Base-by-base conservation (phyloP, 1,284 basidiomycete species). In the Tilletia setariae region DNA sequence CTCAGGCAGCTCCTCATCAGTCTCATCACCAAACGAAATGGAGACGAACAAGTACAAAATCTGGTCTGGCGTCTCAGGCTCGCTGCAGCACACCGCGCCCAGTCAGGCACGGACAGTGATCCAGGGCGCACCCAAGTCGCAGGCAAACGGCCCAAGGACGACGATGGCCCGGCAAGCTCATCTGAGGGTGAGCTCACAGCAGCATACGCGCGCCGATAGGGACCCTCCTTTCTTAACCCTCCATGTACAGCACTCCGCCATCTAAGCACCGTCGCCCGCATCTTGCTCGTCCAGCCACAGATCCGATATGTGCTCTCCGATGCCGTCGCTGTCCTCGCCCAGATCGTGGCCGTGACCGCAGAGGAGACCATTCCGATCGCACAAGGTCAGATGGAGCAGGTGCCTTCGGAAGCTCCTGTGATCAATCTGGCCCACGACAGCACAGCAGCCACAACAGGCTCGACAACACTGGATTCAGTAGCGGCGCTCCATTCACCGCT, bases 271-370 rank as follows among this genome's bases (percentile, higher is more conserved):
- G 44, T 72, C 6, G 40, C 64, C 19, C 51, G 68, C 40, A 53
- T 72, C 25, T 4, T 67, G 21, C 63, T 72, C 65, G 66, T 72
- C 1, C 70, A 72, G 61, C 70, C 70, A n/a, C 65, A 70, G 47
- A 61, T 72, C 21, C 70, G 70, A 8, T 69, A 72, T 32, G 64
- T 72, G 7, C 19, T 72, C 15, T 62, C 68, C 2, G 70, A 72
- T 64, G 42, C 63, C 8, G 65, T 40, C 30, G 42, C 66, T 13
- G 44, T 70, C 35, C 51, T 64, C 30, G 68, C 65, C n/a, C 69
- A 67, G 59, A 63, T 70, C 32, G 40, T 70, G 25, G 68, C 71
- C 15, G 47, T 47, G n/a, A 65, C 70, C 4, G 46, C 69, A 1
- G 63, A 56, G 11, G 44, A 49, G 23, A 63, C 69, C 32, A 11